These are phyloP conservation scores for Ceriops tagal DNA, from an alignment of 345 rosid genomes.

Conservation along the genomic window DNA sequence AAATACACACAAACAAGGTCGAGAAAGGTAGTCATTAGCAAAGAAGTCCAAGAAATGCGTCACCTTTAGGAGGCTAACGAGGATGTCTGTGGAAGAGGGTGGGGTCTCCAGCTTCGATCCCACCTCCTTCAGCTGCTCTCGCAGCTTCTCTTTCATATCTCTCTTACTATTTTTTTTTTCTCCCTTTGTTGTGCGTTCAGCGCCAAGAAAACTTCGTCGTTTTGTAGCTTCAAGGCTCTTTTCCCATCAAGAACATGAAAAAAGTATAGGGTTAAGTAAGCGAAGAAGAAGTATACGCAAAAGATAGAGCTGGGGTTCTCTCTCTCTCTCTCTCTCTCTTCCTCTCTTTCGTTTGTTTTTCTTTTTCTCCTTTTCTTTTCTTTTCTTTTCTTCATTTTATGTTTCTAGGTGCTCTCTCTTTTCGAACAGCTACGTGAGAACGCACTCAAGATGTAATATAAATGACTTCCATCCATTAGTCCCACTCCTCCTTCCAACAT, in stretches of 20 bases:
- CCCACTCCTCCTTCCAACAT: neutral
- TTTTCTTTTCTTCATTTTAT: slow-evolving; percentile 6
- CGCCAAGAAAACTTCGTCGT: slow-evolving; percentile 2
- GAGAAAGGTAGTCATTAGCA: slow-evolving; percentile 1
- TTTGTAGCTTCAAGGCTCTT: slow-evolving; percentile 9
- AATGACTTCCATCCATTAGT: slow-evolving; percentile 5
- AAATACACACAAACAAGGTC: neutral
- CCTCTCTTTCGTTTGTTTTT: neutral
- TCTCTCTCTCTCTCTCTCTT: slow-evolving; percentile 2
- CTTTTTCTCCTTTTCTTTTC: neutral
- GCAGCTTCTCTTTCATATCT: slow-evolving; percentile 61
- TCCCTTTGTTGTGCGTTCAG: neutral
- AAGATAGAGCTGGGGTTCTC: neutral
- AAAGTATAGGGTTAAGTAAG: too few species aligned
- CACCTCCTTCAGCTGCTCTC: slow-evolving; percentile 63
- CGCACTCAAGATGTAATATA: slow-evolving; percentile 33
- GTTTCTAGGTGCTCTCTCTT: neutral
- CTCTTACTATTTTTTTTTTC: neutral
- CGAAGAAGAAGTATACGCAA: neutral
- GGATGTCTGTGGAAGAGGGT: slow-evolving; percentile 67
- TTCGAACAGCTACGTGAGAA: slow-evolving; percentile 35
- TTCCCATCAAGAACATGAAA: neutral
- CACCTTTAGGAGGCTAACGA: slow-evolving; percentile 83
- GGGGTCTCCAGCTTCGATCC: slow-evolving; percentile 84
- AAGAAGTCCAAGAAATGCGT: slow-evolving; percentile 18